Evolutionary conservation across 2,329 filamentous ascomycete species (phyloP), one percentile per base, ranked within the genome.

Genomic region (Fusarium torulosum): DNA sequence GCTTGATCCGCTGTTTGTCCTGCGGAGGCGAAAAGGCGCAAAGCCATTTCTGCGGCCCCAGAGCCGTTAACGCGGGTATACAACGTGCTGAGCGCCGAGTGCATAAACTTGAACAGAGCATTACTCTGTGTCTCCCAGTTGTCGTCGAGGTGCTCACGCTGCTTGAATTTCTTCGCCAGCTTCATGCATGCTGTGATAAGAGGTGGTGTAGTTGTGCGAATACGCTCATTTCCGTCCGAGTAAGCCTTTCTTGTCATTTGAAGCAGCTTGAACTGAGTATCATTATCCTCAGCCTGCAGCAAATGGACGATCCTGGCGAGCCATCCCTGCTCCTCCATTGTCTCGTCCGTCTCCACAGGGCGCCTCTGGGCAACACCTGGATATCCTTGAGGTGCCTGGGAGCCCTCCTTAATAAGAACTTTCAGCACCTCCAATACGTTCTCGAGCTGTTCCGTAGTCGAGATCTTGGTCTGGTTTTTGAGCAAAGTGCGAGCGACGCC

Each of bases 281-380:
- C 93, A 74, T 98, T 98, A 76, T 96, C 88, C 35, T 92, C 85
- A 43, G 89, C 91, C 58, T 93, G 85, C 52, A 99, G 88, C 56
- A 97, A 83, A 80, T 99, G 96, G 19, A 97, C 89, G 75, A 99
- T 90, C 72, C 96, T 88, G 35, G 96, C 96, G 53, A 99, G 85
- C 94, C 94, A 97, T 51, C 96, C 96, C 83, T 99, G 96, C 80
- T 99, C 96, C 79, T 99, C 95, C 74, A 98, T 89, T 0, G 95
- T 98, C 81, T 99, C 96, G 65, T 99, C 96, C 1, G 96, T 98
- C 82, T 99, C 96, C 45, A 86, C 77, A 0, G 82, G 87, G 64
- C 93, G 89, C 66, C 93, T 86, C 75, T 95, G 92, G 7, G 91
- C 88, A 38, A 91, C 88, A 5, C 93, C 92, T 1, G 94, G 90